These are phyloP conservation scores for Aspergillus melleus DNA, from an alignment of 2,329 filamentous ascomycete genomes.

Conservation along the genomic window DNA sequence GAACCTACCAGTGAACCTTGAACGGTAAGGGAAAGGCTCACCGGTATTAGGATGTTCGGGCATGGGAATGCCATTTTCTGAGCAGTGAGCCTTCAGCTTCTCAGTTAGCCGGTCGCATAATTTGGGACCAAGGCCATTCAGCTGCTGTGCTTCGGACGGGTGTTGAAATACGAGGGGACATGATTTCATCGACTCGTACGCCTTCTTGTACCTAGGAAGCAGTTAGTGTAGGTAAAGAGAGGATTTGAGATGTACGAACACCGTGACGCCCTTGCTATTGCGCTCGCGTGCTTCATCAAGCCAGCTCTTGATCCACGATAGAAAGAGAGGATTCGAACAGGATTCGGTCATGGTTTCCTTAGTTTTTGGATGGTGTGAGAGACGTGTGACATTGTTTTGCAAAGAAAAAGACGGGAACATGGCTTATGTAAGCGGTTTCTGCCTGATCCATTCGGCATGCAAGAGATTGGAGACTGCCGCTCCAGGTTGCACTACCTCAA, in stretches of 20 bases:
- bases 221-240: not conserved
- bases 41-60: slow-evolving; percentile 57
- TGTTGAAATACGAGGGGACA: slow-evolving; percentile 72
- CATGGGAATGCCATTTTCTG: slow-evolving; percentile 67
- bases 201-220: slow-evolving; percentile 65
- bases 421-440: too few relatives aligned
- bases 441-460: too few relatives aligned
- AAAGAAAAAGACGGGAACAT: too few relatives aligned
- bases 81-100: slow-evolving; percentile 57
- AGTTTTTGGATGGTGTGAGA: not conserved
- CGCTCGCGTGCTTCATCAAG: slow-evolving; percentile 67
- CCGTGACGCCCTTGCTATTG: slow-evolving; percentile 66
- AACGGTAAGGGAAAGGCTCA: slow-evolving; percentile 1
- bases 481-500: too few relatives aligned
- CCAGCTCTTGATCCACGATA: slow-evolving; percentile 77
- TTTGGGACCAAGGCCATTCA: slow-evolving; percentile 73
- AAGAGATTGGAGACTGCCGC: too few relatives aligned
- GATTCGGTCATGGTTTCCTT: slow-evolving; percentile 26
- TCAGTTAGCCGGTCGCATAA: slow-evolving; percentile 69
- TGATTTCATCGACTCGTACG: slow-evolving; percentile 73
- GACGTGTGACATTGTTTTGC: too few relatives aligned
- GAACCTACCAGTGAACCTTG: not conserved
- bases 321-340: slow-evolving; percentile 69
- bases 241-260: slow-evolving; percentile 32
- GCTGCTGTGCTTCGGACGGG: slow-evolving; percentile 68